Conservation (phyloP, 371 early-diverging fungal genomes). For the Syncephalis plumigaleata region DNA sequence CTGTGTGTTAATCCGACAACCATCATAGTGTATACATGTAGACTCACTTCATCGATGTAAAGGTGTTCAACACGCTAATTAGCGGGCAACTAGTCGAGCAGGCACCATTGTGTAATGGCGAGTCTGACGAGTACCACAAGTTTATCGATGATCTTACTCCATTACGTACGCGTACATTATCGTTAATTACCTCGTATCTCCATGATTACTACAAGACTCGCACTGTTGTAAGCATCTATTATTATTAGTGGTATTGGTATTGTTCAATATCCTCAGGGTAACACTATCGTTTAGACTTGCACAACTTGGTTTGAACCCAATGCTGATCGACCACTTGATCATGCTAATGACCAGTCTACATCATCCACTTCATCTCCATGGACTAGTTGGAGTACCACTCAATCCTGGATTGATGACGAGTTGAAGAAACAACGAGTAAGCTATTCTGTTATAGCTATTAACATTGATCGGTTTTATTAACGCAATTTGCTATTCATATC, state of each 20-base stretch:
- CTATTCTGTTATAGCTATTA: neutral
- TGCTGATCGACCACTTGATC: conserved; percentile 18
- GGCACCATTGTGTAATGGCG: conserved; percentile 65
- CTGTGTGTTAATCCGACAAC: too few species aligned
- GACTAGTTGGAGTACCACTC: conserved; percentile 21
- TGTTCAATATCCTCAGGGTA: too few species aligned
- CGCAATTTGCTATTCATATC: neutral
- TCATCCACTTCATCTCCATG: too few species aligned
- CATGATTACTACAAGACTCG: conserved; percentile 46
- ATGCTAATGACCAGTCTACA: conserved; percentile 14
- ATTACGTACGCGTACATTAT: conserved; percentile 38
- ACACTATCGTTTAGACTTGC: conserved; percentile 6
- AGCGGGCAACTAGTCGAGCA: conserved; percentile 50
- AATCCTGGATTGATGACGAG: conserved; percentile 15
- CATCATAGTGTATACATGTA: too few species aligned
- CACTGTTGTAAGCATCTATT: conserved; percentile 41
- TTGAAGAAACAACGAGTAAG: conserved; percentile 13
- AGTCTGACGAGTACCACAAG: conserved; percentile 52
- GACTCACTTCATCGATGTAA: conserved; percentile 4
- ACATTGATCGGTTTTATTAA: neutral
- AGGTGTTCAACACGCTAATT: conserved; percentile 40
- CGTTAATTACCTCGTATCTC: conserved; percentile 36
- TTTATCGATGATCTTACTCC: conserved; percentile 34
- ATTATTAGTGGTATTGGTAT: too few species aligned
- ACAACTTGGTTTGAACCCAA: conserved; percentile 44